Percentiles rank a stretch among this genome's conserved stretches.
These are phyloP conservation scores for Stropharia rugosoannulata DNA, from an alignment of 768 basidiomycete genomes.

Conservation along the genomic window DNA sequence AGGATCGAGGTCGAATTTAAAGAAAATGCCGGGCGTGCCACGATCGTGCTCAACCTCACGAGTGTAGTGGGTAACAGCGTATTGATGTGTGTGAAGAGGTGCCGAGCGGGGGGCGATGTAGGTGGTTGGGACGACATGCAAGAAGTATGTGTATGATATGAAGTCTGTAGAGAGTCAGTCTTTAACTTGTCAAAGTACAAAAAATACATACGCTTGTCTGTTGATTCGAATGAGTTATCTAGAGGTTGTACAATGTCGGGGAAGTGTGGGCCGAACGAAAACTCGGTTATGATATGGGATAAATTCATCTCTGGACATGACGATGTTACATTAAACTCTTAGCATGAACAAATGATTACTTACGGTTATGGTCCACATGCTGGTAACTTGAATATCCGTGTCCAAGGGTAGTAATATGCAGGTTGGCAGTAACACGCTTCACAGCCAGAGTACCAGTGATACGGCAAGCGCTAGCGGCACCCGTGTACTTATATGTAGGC, in stretches of 20 bases:
- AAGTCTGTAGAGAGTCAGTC: slow-evolving; percentile 52
- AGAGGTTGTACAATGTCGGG: slow-evolving; percentile 94
- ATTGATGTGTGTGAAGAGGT: slow-evolving; percentile 78
- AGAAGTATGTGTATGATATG: slow-evolving; percentile 90
- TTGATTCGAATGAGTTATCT: slow-evolving; percentile 83
- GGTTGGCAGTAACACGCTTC: slow-evolving; percentile 91
- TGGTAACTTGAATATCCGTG: slow-evolving; percentile 89
- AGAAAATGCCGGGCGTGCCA: slow-evolving; percentile 93
- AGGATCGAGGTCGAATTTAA: slow-evolving; percentile 97
- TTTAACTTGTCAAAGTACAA: neutral
- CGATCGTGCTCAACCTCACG: slow-evolving; percentile 70
- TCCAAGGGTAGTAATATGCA: slow-evolving; percentile 93
- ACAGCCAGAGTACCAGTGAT: slow-evolving; percentile 81
- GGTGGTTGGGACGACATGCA: slow-evolving; percentile 94
- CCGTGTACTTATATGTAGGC: slow-evolving; percentile 71
- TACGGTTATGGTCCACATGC: slow-evolving; percentile 86
- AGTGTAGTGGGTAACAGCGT: slow-evolving; percentile 93
- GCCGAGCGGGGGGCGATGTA: slow-evolving; percentile 74
- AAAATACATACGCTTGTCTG: slow-evolving; percentile 50
- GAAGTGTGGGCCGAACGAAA: slow-evolving; percentile 95
- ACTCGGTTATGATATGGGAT: slow-evolving; percentile 94
- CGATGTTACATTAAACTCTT: neutral
- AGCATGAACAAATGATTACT: slow-evolving; percentile 25
- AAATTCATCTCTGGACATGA: slow-evolving; percentile 82
- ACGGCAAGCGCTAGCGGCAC: slow-evolving; percentile 77